Percentiles rank a stretch among this genome's conserved stretches.
Evolutionary conservation across 495 filamentous ascomycete species (phyloP).

Genomic region (Filosporella fistucella): DNA sequence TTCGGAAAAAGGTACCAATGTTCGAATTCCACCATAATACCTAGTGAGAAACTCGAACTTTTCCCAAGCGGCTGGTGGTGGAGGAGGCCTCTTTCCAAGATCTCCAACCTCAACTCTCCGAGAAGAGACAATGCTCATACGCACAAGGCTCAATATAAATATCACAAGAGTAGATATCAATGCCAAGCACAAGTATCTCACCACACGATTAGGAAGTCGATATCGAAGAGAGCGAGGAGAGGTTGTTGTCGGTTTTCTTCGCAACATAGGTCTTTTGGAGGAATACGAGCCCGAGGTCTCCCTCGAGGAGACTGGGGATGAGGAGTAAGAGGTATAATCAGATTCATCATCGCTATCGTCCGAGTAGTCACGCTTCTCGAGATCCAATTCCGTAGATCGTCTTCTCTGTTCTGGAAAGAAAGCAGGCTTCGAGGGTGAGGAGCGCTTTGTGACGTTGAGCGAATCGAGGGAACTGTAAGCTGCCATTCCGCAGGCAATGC

Average conservation of each 20-base stretch:
- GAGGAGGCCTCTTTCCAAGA: conserved; percentile 39
- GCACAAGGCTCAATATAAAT: conserved; percentile 66
- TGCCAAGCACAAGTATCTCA: conserved; percentile 67
- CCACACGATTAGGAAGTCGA: conserved; percentile 56
- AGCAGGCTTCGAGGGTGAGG: conserved; percentile 14
- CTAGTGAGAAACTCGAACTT: conserved; percentile 73
- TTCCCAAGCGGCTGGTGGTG: conserved; percentile 72
- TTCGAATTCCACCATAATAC: conserved; percentile 79
- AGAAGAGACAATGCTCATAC: conserved; percentile 63
- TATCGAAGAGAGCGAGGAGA: conserved; percentile 37
- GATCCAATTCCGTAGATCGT: conserved; percentile 15
- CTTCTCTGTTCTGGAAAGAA: neutral
- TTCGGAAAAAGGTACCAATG: conserved; percentile 52
- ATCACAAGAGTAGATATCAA: conserved; percentile 63
- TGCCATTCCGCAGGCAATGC: conserved; percentile 17
- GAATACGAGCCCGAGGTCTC: conserved; percentile 48
- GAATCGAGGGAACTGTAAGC: conserved; percentile 13
- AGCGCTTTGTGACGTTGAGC: conserved; percentile 18
- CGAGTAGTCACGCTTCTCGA: conserved; percentile 29
- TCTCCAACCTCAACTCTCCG: conserved; percentile 51
- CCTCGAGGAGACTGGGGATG: conserved; percentile 32
- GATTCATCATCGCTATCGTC: conserved; percentile 39
- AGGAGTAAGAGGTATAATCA: conserved; percentile 24
- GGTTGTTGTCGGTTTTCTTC: conserved; percentile 23
- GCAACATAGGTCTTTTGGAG: conserved; percentile 47